Conservation (phyloP, 2,329 filamentous ascomycete species). For the Colletotrichum viniferum region DNA sequence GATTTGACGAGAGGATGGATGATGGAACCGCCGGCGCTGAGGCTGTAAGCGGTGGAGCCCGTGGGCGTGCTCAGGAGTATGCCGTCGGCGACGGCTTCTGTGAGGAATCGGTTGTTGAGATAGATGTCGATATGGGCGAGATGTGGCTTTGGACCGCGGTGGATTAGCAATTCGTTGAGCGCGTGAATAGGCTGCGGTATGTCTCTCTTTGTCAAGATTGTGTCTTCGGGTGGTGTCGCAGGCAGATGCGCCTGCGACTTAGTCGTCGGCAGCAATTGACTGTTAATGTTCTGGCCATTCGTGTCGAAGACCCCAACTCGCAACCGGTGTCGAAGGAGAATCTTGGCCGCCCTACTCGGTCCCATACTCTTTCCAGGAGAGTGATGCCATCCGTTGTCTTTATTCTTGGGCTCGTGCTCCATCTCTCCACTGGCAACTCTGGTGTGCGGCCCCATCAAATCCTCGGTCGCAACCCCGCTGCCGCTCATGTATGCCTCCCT, state of each 20-base stretch:
- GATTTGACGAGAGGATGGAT: constrained; percentile 92
- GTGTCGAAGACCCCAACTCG: constrained; percentile 84
- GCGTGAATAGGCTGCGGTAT: constrained; percentile 62
- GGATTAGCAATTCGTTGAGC: constrained; percentile 94
- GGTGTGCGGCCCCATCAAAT: constrained; percentile 43
- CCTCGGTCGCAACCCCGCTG: constrained; percentile 54
- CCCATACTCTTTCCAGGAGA: constrained; percentile 84
- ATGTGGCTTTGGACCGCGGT: constrained; percentile 88
- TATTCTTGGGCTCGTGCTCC: constrained; percentile 25
- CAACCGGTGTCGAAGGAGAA: constrained; percentile 85
- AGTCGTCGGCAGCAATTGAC: constrained; percentile 48
- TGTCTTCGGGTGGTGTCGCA: constrained; percentile 25
- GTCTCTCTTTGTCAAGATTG: constrained; percentile 6
- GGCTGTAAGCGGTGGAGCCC: constrained; percentile 91
- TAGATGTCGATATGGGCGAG: constrained; percentile 91
- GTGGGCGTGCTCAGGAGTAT: constrained; percentile 95
- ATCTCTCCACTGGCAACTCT: constrained; percentile 35
- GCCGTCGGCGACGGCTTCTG: constrained; percentile 92
- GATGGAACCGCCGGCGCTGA: constrained; percentile 92
- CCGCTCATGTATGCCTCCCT: constrained; percentile 88
- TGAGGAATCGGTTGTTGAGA: constrained; percentile 87
- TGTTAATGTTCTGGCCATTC: constrained; percentile 64
- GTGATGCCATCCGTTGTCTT: constrained; percentile 66
- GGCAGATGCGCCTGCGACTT: constrained; percentile 39
- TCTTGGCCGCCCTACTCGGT: constrained; percentile 72